These are phyloP conservation scores for Aspergillus sp. DNA, from an alignment of 2,329 filamentous ascomycete genomes.

Conservation along the genomic window DNA sequence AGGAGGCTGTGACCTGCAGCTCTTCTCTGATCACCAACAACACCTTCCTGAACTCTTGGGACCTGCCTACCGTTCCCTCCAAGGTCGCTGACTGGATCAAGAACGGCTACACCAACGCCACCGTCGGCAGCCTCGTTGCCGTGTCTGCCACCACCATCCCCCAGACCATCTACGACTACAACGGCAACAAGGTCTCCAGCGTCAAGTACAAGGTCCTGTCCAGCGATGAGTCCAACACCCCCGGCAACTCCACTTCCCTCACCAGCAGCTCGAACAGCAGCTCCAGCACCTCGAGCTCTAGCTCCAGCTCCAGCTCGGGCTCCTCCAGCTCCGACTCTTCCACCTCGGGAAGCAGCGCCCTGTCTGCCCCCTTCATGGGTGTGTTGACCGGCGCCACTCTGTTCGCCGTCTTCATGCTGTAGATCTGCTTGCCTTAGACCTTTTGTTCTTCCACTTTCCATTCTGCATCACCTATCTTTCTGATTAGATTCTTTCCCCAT, in stretches of 20 bases:
- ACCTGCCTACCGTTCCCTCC: constrained; percentile 67
- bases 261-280: constrained; percentile 19
- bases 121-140: constrained; percentile 63
- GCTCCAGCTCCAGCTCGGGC: constrained; percentile 19
- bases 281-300: constrained; percentile 18
- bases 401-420: constrained; percentile 31
- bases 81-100: constrained; percentile 73
- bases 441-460: not conserved
- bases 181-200: constrained; percentile 61
- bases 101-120: constrained; percentile 68
- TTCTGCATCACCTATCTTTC: not conserved
- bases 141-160: constrained; percentile 60
- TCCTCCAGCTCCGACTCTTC: constrained; percentile 15
- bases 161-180: constrained; percentile 58
- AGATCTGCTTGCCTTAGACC: constrained; percentile 9
- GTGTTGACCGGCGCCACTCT: constrained; percentile 31
- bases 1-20: constrained; percentile 65
- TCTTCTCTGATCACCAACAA: constrained; percentile 64
- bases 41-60: constrained; percentile 77
- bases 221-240: constrained; percentile 57
- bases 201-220: constrained; percentile 60
- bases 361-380: constrained; percentile 27
- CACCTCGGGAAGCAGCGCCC: constrained; percentile 10
- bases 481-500: not conserved
- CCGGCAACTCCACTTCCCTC: constrained; percentile 41